These are phyloP conservation scores for Smittium culicis DNA, from an alignment of 371 early-diverging fungal genomes.

Conservation along the genomic window DNA sequence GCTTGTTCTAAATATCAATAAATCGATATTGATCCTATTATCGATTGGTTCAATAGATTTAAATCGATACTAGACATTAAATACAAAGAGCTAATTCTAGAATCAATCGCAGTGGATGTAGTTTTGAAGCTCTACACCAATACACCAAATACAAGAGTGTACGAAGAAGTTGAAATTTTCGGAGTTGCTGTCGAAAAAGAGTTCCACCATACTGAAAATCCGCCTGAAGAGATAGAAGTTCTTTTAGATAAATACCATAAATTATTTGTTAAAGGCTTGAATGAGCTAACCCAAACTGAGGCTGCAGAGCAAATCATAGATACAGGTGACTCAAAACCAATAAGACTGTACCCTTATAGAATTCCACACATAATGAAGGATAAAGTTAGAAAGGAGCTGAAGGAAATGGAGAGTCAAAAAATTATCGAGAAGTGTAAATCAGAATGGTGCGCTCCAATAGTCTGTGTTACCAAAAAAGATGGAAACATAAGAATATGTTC, in stretches of 20 bases:
- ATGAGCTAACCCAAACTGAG: not conserved
- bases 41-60: not conserved
- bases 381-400: not conserved
- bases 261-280: not conserved
- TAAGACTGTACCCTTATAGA: not conserved
- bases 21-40: not conserved
- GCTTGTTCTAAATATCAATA: not conserved
- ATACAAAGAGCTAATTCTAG: not conserved
- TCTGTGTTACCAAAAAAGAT: not conserved
- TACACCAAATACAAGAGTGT: not conserved
- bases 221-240: not conserved
- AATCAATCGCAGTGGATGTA: not conserved
- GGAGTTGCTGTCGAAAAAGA: not conserved
- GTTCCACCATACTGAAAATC: not conserved
- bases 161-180: not conserved
- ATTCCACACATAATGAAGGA: not conserved
- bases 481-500: not conserved
- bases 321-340: not conserved
- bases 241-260: not conserved
- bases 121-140: not conserved
- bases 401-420: not conserved
- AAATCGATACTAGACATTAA: not conserved
- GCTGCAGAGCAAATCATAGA: not conserved
- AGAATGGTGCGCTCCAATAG: not conserved
- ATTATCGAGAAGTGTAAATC: not conserved